phyloP scores from a whole-genome alignment of 495 filamentous ascomycete species.

The Xylaria telfairii region DNA sequence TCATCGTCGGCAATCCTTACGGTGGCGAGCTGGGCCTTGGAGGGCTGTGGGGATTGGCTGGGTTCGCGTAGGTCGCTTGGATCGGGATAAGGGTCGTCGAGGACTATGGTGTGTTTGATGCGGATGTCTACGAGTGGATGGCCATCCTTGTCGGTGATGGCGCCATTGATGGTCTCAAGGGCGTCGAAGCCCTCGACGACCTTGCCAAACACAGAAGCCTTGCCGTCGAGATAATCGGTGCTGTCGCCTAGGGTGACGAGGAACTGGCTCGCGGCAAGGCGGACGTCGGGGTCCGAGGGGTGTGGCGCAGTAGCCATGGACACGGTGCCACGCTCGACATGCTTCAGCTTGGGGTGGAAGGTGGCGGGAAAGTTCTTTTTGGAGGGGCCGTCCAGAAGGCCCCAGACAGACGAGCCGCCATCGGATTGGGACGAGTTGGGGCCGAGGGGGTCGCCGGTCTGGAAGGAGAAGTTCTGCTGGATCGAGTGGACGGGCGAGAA shows the following conservation, averaged over 20 bases:
- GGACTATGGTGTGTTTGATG: conserved; percentile 85
- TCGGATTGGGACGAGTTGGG: conserved; percentile 81
- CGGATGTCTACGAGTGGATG: conserved; percentile 89
- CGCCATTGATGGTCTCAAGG: conserved; percentile 89
- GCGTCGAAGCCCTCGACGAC: conserved; percentile 93
- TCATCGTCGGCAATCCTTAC: conserved; percentile 85
- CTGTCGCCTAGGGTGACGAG: conserved; percentile 86
- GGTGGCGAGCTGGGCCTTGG: conserved; percentile 84
- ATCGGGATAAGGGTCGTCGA: conserved; percentile 89
- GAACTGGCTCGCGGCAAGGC: conserved; percentile 86
- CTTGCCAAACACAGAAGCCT: conserved; percentile 91
- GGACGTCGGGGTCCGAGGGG: conserved; percentile 76
- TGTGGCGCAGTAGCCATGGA: conserved; percentile 90
- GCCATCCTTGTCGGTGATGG: conserved; percentile 83
- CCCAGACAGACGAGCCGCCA: conserved; percentile 93
- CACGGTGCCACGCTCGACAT: conserved; percentile 84
- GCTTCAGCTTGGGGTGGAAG: conserved; percentile 82
- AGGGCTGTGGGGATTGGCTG: conserved; percentile 79
- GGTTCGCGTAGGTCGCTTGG: conserved; percentile 77
- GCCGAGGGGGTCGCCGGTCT: conserved; percentile 91
- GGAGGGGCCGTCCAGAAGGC: conserved; percentile 71
- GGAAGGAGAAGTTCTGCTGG: conserved; percentile 91
- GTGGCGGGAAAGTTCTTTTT: conserved; percentile 83
- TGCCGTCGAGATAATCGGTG: conserved; percentile 86
- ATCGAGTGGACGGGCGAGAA: conserved; percentile 87